Evolutionary conservation across 2,329 filamentous ascomycete species (phyloP).

Genomic region (Colletotrichum sp.): DNA sequence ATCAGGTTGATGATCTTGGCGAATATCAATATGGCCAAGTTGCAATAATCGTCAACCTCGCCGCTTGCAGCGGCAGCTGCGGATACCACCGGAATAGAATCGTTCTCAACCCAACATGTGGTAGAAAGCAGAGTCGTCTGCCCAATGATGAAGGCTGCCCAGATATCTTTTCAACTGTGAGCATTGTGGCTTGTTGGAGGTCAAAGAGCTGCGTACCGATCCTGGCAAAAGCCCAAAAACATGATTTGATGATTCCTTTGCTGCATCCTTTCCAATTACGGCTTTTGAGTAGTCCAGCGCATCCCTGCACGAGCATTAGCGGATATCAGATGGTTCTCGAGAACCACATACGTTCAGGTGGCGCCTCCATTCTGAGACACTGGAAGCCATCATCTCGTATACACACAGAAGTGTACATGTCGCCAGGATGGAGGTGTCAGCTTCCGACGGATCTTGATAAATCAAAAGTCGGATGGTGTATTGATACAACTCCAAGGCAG

Average conservation of each 20-base stretch:
- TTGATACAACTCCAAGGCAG: slow-evolving; percentile 18
- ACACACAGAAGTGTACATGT: slow-evolving; percentile 17
- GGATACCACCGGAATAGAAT: slow-evolving; percentile 3
- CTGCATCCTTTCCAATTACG: slow-evolving; percentile 1
- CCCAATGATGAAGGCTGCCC: slow-evolving; percentile 13
- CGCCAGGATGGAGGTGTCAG: neutral
- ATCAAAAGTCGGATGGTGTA: slow-evolving; percentile 11
- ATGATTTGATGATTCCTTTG: slow-evolving; percentile 9
- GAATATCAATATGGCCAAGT: slow-evolving; percentile 12
- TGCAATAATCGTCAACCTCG: slow-evolving; percentile 17
- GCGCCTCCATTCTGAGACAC: slow-evolving; percentile 13
- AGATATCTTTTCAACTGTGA: neutral
- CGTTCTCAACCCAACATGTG: slow-evolving; percentile 9
- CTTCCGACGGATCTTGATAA: slow-evolving; percentile 9
- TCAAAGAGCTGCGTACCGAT: neutral
- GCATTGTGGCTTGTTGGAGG: neutral
- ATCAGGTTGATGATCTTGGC: slow-evolving; percentile 13
- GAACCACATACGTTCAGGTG: neutral
- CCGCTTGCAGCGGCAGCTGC: neutral
- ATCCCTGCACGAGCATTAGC: neutral
- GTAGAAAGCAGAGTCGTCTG: slow-evolving; percentile 18
- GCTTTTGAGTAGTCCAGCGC: slow-evolving; percentile 3
- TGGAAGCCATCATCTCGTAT: slow-evolving; percentile 22
- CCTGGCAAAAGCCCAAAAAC: slow-evolving; percentile 20
- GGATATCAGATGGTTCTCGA: neutral